These are phyloP conservation scores for Hawksworthiomyces lignivorus DNA, from an alignment of 2,329 filamentous ascomycete genomes.

Conservation along the genomic window DNA sequence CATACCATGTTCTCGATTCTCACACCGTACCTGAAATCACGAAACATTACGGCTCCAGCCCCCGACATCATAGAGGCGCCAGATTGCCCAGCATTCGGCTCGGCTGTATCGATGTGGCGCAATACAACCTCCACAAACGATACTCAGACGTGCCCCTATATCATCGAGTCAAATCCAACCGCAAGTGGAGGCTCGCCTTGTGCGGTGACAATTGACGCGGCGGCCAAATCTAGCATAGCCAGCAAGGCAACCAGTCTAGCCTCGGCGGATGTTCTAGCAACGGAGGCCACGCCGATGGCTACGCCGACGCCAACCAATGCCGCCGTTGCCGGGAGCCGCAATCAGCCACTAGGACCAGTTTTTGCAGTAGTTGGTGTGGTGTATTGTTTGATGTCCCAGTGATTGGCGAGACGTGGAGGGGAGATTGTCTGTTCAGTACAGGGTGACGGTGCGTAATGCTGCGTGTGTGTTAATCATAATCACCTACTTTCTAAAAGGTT, in stretches of 20 bases:
- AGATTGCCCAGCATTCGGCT: constrained; percentile 8
- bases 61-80: constrained; percentile 2
- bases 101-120: background rate
- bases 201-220: constrained; percentile 1
- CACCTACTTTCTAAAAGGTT: no score
- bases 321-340: no score
- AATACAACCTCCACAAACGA: background rate
- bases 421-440: no score
- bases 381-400: no score
- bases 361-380: no score
- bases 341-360: no score
- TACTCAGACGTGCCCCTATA: background rate
- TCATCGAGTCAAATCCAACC: background rate
- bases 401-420: no score
- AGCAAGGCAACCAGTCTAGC: constrained; percentile 5
- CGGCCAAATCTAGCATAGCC: constrained; percentile 1
- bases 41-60: no score
- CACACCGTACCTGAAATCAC: no score
- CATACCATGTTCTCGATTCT: constrained; percentile 4
- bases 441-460: no score
- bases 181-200: background rate
- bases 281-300: background rate
- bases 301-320: no score
- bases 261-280: background rate
- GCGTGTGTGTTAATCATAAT: no score